phyloP scores from a whole-genome alignment of 345 rosid genomes.

The Brassica cretica region DNA sequence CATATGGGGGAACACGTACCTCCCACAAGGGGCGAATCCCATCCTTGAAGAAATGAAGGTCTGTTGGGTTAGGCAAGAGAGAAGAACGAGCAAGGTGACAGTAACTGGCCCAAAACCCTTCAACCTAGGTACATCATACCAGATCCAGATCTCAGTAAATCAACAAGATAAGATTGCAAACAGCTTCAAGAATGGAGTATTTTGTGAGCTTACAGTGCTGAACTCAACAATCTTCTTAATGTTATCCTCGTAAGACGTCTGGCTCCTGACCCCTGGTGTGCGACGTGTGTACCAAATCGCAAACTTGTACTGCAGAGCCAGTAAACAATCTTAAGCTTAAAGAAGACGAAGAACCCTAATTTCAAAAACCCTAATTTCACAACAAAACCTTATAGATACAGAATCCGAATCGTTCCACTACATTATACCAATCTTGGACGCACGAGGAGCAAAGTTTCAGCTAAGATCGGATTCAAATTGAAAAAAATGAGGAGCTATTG shows the following conservation, averaged over 20 bases:
- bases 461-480: slow-evolving; percentile 4
- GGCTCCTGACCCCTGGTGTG: slow-evolving; percentile 85
- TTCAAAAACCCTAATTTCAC: slow-evolving; percentile 4
- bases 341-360: background rate
- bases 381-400: background rate
- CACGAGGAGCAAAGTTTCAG: slow-evolving; percentile 5
- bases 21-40: slow-evolving; percentile 2
- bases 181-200: background rate
- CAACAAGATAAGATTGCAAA: background rate
- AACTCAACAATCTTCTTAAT: slow-evolving; percentile 88
- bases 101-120: background rate
- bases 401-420: slow-evolving; percentile 21
- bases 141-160: background rate
- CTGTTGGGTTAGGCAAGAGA: background rate
- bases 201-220: slow-evolving; percentile 63
- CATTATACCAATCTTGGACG: background rate
- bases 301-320: slow-evolving; percentile 63
- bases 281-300: slow-evolving; percentile 97
- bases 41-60: background rate
- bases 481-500: background rate
- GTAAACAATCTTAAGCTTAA: background rate
- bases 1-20: background rate
- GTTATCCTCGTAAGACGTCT: slow-evolving; percentile 91
- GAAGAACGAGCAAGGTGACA: background rate
- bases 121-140: background rate